These are phyloP conservation scores for Exobasidium rhododendri DNA, from an alignment of 1,284 basidiomycete species.

Conservation along the genomic window DNA sequence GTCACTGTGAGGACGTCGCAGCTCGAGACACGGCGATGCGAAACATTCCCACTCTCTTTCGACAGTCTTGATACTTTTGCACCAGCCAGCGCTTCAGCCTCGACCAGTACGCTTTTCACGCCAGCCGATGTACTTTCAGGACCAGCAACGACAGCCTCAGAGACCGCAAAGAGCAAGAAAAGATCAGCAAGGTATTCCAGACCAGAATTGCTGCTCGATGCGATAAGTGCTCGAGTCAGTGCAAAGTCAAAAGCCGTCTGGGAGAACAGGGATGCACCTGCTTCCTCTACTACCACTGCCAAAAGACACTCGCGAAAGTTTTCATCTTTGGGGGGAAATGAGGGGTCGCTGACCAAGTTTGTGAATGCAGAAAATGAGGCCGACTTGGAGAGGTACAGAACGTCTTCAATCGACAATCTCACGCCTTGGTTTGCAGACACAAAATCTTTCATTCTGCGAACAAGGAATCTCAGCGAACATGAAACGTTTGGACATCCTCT, in stretches of 20 bases:
- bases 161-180: slow-evolving; percentile 1
- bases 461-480: slow-evolving; percentile 30
- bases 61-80: slow-evolving; percentile 37
- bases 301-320: slow-evolving; percentile 3
- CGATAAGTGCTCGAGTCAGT: slow-evolving; percentile 32
- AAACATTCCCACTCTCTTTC: slow-evolving; percentile 45
- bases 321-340: neutral
- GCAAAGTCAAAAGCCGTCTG: slow-evolving; percentile 25
- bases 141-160: slow-evolving; percentile 11
- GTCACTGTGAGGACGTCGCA: slow-evolving; percentile 48
- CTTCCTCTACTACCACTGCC: neutral
- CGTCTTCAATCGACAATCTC: slow-evolving; percentile 24
- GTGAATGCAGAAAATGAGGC: neutral
- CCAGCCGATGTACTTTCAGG: slow-evolving; percentile 15
- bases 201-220: slow-evolving; percentile 29
- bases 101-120: slow-evolving; percentile 6
- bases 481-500: slow-evolving; percentile 38
- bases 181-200: slow-evolving; percentile 16
- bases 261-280: slow-evolving; percentile 21
- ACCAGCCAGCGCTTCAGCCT: neutral
- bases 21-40: slow-evolving; percentile 36
- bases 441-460: slow-evolving; percentile 27
- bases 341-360: neutral
- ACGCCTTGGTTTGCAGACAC: slow-evolving; percentile 42
- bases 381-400: slow-evolving; percentile 4